These are phyloP conservation scores for Epipyxis sp. DNA, from an alignment of 108 stramenopile genomes.

Conservation along the genomic window DNA sequence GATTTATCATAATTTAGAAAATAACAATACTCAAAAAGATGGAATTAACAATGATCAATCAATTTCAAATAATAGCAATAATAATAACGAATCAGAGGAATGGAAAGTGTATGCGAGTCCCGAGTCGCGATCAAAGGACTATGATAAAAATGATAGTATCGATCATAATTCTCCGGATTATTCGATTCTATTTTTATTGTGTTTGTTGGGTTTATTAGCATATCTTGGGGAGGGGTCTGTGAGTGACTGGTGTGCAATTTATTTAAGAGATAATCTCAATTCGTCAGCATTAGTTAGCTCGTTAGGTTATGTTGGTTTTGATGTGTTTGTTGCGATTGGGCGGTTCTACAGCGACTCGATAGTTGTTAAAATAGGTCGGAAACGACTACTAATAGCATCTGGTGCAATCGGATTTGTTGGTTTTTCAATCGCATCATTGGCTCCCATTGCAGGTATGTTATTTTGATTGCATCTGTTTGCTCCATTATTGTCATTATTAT, in stretches of 20 bases:
- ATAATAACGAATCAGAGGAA: not conserved
- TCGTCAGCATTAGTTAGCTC: not conserved
- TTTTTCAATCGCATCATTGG: no score
- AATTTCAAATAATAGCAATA: not conserved
- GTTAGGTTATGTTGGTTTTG: constrained; percentile 3
- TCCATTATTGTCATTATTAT: no score
- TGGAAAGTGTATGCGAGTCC: not conserved
- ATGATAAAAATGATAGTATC: not conserved
- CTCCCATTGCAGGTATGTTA: no score
- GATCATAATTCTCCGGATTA: not conserved
- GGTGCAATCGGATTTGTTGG: not conserved
- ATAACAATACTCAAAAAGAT: no score
- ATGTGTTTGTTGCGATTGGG: not conserved
- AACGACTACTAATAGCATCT: not conserved
- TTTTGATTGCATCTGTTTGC: no score
- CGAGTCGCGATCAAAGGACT: not conserved
- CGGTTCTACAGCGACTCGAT: not conserved
- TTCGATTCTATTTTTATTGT: constrained; percentile 1
- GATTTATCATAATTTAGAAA: no score
- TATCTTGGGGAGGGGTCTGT: constrained; percentile 19
- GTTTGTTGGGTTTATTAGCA: not conserved
- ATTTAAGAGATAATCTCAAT: not conserved
- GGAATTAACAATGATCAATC: not conserved
- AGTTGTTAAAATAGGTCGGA: not conserved
- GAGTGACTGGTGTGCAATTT: constrained; percentile 6